Base-by-base conservation (phyloP, 2,329 filamentous ascomycete species). In the Cladophialophora exuberans region DNA sequence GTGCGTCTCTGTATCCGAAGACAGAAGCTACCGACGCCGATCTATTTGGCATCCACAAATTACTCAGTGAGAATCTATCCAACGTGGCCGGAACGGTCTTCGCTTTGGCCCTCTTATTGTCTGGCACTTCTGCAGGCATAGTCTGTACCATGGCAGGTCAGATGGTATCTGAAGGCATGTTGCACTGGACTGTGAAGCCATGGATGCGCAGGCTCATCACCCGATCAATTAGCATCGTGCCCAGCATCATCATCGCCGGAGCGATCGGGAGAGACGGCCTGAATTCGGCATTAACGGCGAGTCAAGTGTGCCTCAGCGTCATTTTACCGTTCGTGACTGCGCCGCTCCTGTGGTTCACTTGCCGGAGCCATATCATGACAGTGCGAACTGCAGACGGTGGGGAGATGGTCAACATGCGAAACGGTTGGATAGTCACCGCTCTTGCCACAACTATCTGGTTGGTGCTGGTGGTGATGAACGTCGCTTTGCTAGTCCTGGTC, bases 331-430 rank as follows among this genome's bases (percentile, higher is more conserved):
- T 96, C 67, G 83, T 93, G n/a, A 85, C 83, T 1, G 88, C 89
- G 1, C 90, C 90, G 1, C 74, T 96, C 26, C 87, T 96, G 52
- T 95, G 88, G 73, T 95, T 95, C 65, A 96, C 90, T 0, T 89
- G 87, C 64, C 80, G 86, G 38, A 82, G 84, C 62, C 84, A 84
- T 66, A 94, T 87, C 72, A 96, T 96, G 90, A 89, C 83, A 6
- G 87, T 89, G 4, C 49, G 41, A 28, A 49, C 55, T 13, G 52
- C 57, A 30, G 60, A 60, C 52, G 13, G 39, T n/a, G 53, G 44
- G 2, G 50, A 54, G 33, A 35, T 38, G 7, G 73, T 82, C 1
- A 81, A 82, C 65, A 91, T 95, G 88, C 78, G 82, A 30, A 94
- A 93, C 66, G 78, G 83, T 44, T 88, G 88, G 83, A 71, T 85